These are phyloP conservation scores for Fraxinus velutina DNA, from an alignment of 305 asterid genomes.

Conservation along the genomic window DNA sequence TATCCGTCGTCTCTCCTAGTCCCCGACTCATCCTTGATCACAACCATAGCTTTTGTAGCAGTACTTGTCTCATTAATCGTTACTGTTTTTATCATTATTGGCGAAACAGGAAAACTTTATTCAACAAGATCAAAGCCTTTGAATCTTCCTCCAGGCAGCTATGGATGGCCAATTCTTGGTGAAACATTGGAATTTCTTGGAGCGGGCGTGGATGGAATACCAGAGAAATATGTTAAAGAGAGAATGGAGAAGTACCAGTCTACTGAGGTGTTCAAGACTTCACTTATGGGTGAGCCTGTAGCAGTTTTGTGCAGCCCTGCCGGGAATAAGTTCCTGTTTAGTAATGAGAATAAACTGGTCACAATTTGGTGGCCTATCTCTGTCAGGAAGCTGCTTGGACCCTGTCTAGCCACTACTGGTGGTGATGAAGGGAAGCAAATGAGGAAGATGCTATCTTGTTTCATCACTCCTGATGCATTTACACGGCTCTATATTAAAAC, in stretches of 20 bases:
- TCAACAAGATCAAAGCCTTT: background rate
- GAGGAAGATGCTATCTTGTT: constrained; percentile 33
- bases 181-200: constrained; percentile 24
- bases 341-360: constrained; percentile 34
- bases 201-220: constrained; percentile 8
- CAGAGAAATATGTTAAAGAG: constrained; percentile 24
- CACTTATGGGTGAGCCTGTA: constrained; percentile 24
- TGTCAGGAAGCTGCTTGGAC: constrained; percentile 25
- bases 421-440: constrained; percentile 30
- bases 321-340: constrained; percentile 32
- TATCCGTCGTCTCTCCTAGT: background rate
- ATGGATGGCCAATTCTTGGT: constrained; percentile 32
- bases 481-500: constrained; percentile 27
- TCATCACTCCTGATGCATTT: constrained; percentile 31
- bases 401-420: constrained; percentile 20
- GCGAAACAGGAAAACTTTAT: background rate
- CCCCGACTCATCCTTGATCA: background rate
- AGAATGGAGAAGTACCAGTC: constrained; percentile 25
- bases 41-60: constrained; percentile 3
- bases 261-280: constrained; percentile 22
- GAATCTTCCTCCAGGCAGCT: constrained; percentile 30
- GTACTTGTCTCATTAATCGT: background rate
- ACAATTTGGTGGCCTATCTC: constrained; percentile 39
- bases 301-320: constrained; percentile 25
- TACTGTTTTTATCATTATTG: background rate